Evolutionary conservation across 78 protist genomes (phyloP).

Genomic region (Speleostelium caveatum): DNA sequence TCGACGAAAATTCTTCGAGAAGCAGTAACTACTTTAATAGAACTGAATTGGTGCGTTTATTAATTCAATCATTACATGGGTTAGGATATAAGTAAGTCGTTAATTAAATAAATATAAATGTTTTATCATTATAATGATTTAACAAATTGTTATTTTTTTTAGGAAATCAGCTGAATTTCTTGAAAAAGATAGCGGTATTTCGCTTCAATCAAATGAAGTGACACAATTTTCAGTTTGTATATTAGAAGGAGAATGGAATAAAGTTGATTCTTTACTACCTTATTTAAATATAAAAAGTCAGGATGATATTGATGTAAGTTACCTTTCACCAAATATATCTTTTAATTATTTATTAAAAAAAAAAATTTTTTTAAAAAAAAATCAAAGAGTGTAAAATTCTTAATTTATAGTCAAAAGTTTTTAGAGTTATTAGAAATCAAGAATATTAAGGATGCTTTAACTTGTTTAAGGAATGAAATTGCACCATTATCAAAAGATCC

Average conservation of each 20-base stretch:
- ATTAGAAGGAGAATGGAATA: conserved; percentile 56
- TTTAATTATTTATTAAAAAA: neutral
- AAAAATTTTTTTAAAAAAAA: neutral
- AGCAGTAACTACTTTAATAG: conserved; percentile 4
- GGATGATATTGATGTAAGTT: neutral
- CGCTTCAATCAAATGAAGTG: conserved; percentile 53
- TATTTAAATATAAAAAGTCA: conserved; percentile 38
- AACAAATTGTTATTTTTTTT: neutral
- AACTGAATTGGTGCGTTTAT: conserved; percentile 40
- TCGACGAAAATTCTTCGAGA: neutral
- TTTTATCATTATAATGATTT: neutral
- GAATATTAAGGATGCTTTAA: conserved; percentile 51
- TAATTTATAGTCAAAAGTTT: conserved; percentile 79
- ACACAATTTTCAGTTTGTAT: conserved; percentile 32
- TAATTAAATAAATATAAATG: neutral
- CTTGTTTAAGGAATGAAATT: conserved; percentile 74
- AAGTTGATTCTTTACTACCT: conserved; percentile 34
- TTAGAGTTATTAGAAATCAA: conserved; percentile 78
- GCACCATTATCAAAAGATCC: conserved; percentile 38
- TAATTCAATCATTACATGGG: conserved; percentile 53
- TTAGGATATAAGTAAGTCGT: conserved; percentile 54
- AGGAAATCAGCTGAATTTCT: conserved; percentile 65
- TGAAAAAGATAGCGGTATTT: conserved; percentile 62
- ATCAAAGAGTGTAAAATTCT: conserved; percentile 46
- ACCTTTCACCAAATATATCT: neutral